Evolutionary conservation across 495 filamentous ascomycete species (phyloP).

Genomic region (Chlorociboria aeruginascens): DNA sequence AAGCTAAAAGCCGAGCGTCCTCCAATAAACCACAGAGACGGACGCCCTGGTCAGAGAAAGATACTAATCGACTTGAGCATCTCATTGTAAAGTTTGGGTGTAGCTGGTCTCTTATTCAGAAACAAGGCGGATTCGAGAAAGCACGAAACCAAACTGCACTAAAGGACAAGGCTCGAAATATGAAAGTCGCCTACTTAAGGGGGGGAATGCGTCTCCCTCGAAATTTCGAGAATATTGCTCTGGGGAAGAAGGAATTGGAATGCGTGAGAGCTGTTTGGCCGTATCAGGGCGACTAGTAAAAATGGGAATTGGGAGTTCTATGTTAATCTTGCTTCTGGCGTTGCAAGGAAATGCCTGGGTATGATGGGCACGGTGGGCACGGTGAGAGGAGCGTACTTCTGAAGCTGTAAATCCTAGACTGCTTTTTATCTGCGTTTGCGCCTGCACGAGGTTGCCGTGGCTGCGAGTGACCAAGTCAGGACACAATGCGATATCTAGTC

Average conservation of each 20-base stretch:
- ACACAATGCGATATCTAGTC: too few relatives aligned
- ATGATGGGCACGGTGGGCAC: too few relatives aligned
- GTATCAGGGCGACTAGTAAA: constrained; percentile 3
- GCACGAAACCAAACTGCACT: constrained; percentile 40
- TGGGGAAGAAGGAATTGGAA: constrained; percentile 36
- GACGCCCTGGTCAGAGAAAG: constrained; percentile 28
- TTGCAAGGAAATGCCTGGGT: too few relatives aligned
- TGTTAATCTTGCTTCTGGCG: background rate
- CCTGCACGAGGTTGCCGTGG: too few relatives aligned
- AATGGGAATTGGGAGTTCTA: background rate
- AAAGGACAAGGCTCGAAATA: constrained; percentile 54
- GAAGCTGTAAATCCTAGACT: too few relatives aligned
- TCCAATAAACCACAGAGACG: constrained; percentile 29
- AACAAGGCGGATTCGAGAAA: constrained; percentile 23
- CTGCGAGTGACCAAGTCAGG: too few relatives aligned
- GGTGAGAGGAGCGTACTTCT: too few relatives aligned
- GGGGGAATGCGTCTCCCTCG: constrained; percentile 30
- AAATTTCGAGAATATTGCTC: constrained; percentile 35
- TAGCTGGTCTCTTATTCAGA: constrained; percentile 42
- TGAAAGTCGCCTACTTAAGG: constrained; percentile 49
- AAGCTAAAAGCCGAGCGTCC: constrained; percentile 2
- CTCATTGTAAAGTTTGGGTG: constrained; percentile 35
- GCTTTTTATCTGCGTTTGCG: too few relatives aligned
- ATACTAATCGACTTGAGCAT: constrained; percentile 36
- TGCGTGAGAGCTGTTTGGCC: constrained; percentile 25